Evolutionary conservation across 2,329 filamentous ascomycete species (phyloP), one percentile per base, ranked within the genome.

Genomic region (Pseudopyrenochaeta lycopersici): DNA sequence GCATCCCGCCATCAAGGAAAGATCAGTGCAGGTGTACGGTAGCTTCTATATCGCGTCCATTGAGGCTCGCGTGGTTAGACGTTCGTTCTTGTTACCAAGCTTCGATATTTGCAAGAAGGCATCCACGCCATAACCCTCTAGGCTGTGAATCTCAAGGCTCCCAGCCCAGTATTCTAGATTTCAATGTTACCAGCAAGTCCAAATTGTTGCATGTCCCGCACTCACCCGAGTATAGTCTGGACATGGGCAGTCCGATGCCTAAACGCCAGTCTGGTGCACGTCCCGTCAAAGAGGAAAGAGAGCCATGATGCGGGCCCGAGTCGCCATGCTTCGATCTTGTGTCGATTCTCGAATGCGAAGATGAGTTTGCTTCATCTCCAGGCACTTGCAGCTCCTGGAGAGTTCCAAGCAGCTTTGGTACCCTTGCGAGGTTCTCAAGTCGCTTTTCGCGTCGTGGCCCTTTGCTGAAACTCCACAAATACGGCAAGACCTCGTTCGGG

Each of bases 381-480:
- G 68, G 74, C 10, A 82, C 78, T 43, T 81, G 86, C 21, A 97
- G 80, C 75, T 97, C 95, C 76, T 98, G 91, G 80, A 97, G 87
- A 0, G 94, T 99, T 17, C 92, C 95, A 11, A 94, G 91, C 84
- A 99, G 90, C 56, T 91, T 90, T 2, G 95, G 95, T 2, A 99
- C 94, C 60, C 89, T 87, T 10, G 86, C 86, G 7, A 99, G 84
- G 72, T 97, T 98, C 65, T 91, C 82, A n/a, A 98, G 83, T 3
- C 92, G 87, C 55, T 87, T 85, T 62, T 89, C 83, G 53, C 88
- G 90, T 31, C 91, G 87, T 1, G 93, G 92, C 0, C 94, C 94
- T 77, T 98, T 98, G 77, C 88, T 92, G 74, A 99, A 99, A 21
- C 92, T 96, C 95, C 96, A 99, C 5, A 99, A 83, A 72, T 96